A percentile compares a stretch with the other conserved stretches of the same genome.
Evolutionary conservation across 23 red algal genomes (phyloP).

Genomic region (Gracilaria gracilis): DNA sequence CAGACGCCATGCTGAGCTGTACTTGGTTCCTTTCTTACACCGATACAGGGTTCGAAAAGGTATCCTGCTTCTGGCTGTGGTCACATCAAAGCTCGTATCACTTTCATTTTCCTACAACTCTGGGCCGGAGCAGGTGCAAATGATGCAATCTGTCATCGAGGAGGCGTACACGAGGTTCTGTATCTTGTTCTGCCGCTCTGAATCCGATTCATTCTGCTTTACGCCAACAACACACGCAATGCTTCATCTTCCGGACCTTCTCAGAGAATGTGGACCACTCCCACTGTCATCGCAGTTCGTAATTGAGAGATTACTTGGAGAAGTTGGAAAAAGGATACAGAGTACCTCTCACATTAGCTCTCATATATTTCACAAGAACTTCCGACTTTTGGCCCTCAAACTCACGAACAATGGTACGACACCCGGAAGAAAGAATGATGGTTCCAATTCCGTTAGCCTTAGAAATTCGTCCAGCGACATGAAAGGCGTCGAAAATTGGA

Average conservation of each 20-base stretch:
- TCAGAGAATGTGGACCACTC: slow-evolving; percentile 15
- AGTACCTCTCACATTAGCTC: neutral
- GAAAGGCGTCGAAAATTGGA: neutral
- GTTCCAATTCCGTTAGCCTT: too few relatives aligned
- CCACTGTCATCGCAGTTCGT: slow-evolving; percentile 5
- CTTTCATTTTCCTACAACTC: neutral
- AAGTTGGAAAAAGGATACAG: neutral
- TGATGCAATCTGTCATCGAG: neutral
- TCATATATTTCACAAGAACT: slow-evolving; percentile 2
- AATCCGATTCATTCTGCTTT: slow-evolving; percentile 24
- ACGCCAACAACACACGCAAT: slow-evolving; percentile 9
- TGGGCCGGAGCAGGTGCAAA: neutral
- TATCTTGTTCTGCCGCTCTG: neutral
- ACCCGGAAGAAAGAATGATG: neutral
- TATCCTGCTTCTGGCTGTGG: neutral
- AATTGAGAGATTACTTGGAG: neutral
- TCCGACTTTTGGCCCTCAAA: neutral
- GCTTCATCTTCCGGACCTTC: slow-evolving; percentile 7
- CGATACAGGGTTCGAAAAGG: neutral
- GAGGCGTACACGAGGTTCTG: neutral
- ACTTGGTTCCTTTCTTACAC: neutral
- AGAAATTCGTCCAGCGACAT: neutral
- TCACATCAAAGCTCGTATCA: neutral
- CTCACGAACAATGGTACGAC: neutral
- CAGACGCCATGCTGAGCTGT: neutral